These are phyloP conservation scores for Lolium rigidum DNA, from an alignment of 176 grass and related monocot species.

Conservation along the genomic window DNA sequence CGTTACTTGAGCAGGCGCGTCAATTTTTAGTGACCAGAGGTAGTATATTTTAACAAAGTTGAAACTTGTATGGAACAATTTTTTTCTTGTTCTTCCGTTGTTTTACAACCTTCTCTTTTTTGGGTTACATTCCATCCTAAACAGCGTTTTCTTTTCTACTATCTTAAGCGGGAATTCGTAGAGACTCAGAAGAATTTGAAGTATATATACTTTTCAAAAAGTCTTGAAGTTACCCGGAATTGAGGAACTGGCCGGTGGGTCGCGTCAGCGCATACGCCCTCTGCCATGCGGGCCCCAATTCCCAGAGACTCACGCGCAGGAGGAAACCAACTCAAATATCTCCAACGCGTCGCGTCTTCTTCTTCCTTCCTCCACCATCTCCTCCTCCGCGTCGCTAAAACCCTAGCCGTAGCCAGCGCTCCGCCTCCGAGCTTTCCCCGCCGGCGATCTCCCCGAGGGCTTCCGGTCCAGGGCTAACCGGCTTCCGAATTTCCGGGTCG, in stretches of 20 bases:
- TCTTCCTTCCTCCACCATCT: constrained; percentile 18
- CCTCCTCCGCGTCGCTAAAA: constrained; percentile 28
- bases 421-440: neutral
- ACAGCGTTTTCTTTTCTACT: no score
- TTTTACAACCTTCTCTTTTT: no score
- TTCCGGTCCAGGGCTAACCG: neutral
- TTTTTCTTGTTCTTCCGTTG: no score
- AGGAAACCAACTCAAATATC: constrained; percentile 8
- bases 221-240: neutral
- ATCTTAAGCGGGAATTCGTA: no score
- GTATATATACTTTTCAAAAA: neutral
- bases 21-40: no score
- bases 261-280: constrained; percentile 25
- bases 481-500: no score
- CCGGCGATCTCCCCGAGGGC: neutral
- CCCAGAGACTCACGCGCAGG: neutral
- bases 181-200: no score
- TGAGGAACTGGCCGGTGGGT: neutral
- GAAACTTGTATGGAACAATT: no score
- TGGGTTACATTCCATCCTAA: no score
- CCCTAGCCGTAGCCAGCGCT: constrained; percentile 23
- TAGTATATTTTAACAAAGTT: no score
- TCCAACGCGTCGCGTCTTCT: neutral
- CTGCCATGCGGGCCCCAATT: neutral
- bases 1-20: no score